A percentile compares a stretch with the other conserved stretches of the same genome.
These are phyloP conservation scores for Fulvia fulva DNA, from an alignment of 2,329 filamentous ascomycete species.

Conservation along the genomic window DNA sequence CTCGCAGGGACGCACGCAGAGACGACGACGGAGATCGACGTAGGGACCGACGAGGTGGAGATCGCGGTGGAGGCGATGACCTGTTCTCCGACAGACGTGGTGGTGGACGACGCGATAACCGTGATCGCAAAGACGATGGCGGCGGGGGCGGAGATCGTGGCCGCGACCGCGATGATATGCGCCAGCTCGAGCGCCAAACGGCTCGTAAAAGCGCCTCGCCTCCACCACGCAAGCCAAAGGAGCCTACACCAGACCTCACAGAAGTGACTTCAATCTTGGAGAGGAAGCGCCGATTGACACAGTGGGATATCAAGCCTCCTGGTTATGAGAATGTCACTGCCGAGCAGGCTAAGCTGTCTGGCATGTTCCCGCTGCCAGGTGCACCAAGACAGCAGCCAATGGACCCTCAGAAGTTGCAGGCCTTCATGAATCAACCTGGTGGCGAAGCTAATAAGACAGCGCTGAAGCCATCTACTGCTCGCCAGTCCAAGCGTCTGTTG, in stretches of 20 bases:
- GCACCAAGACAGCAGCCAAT: conserved; percentile 92
- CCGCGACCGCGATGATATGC: conserved; percentile 35
- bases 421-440: conserved; percentile 88
- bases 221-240: conserved; percentile 82
- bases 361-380: conserved; percentile 97
- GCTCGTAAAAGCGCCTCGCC: conserved; percentile 70
- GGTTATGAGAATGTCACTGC: conserved; percentile 98
- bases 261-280: conserved; percentile 77
- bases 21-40: conserved; percentile 54
- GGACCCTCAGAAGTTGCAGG: conserved; percentile 89
- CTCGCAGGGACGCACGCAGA: conserved; percentile 55
- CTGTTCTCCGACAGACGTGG: conserved; percentile 28
- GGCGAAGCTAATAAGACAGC: conserved; percentile 68
- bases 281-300: conserved; percentile 86
- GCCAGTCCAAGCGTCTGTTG: conserved; percentile 89
- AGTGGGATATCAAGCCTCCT: conserved; percentile 99
- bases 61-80: conserved; percentile 34
- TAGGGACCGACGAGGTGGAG: conserved; percentile 49
- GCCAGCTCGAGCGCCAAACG: conserved; percentile 32
- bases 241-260: conserved; percentile 92
- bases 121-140: conserved; percentile 23
- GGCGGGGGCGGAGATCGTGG: conserved; percentile 35
- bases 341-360: conserved; percentile 95
- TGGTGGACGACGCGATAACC: conserved; percentile 39
- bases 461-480: conserved; percentile 86